Base-by-base conservation (phyloP, 2,329 filamentous ascomycete species). In the Mycosphaerelloides madeirae region DNA sequence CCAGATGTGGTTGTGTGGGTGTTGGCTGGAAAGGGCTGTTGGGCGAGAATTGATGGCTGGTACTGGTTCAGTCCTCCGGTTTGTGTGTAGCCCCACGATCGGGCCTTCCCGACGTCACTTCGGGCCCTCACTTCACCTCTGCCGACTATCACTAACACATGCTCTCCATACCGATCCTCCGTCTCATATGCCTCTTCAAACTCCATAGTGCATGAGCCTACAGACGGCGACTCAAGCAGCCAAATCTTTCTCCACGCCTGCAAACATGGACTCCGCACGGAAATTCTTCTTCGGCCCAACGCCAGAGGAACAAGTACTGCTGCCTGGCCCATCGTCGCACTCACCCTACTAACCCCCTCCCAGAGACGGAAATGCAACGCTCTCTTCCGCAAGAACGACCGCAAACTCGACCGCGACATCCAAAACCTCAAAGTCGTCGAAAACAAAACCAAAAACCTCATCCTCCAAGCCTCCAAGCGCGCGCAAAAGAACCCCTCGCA, bases 351-450 rank as follows among this genome's bases (percentile, higher is more conserved):
- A 6, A 19, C n/a, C 18, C 15, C 18, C 16, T 3, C 20, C 12
- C 59, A 98, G 91, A 84, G 93, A 70, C 84, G 90, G 53, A 97
- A 96, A 83, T 97, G 91, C 70, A 95, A 96, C 68, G 75, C 81
- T 50, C 80, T 97, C 50, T 85, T 98, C 60, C 87, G 91, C 49
- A 74, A 82, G 64, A 96, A 97, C 69, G 85, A 88, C 51, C 89
- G 93, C 63, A 91, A 95, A 65, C 80, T 98, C 59, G 93, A 98
- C 67, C 90, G 93, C 64, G 90, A 97, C 69, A 91, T 98, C 64
- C 70, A 77, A 42, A 76, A 82, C 54, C 79, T 93, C 54, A 90
- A 87, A 67, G 73, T 79, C 44, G 83, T 87, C 55, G 91, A 98
- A 66, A 70, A 71, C 62, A 94, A 93, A 68, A 90, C 90, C 52